Conservation (phyloP, 768 basidiomycete species). For the Tricholoma terreum region DNA sequence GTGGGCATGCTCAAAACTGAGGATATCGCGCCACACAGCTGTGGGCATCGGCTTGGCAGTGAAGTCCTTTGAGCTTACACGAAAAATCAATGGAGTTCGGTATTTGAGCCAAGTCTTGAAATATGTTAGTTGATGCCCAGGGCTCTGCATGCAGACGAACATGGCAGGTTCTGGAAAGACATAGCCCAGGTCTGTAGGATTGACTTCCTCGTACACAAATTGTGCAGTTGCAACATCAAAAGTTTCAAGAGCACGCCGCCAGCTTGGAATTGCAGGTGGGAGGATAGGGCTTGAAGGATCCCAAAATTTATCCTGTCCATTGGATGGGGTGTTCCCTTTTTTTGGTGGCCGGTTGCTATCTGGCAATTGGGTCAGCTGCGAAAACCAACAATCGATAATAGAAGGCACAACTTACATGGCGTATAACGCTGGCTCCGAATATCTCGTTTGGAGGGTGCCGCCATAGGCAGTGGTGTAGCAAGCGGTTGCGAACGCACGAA, state of each 20-base stretch:
- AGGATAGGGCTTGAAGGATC: not conserved
- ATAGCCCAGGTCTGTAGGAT: constrained; percentile 3
- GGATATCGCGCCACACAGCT: constrained; percentile 4
- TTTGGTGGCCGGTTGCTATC: not conserved
- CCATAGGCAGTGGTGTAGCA: not conserved
- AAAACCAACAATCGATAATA: too few relatives aligned
- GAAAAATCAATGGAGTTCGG: not conserved
- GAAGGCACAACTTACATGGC: not conserved
- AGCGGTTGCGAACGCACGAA: not conserved
- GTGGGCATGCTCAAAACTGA: not conserved
- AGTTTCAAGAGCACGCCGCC: not conserved
- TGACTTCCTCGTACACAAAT: not conserved
- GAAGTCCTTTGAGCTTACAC: not conserved
- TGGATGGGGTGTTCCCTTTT: not conserved
- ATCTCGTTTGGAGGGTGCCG: not conserved
- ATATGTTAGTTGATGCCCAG: not conserved
- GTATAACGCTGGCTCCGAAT: not conserved
- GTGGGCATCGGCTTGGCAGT: constrained; percentile 5
- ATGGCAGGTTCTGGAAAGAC: too few relatives aligned
- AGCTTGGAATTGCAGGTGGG: not conserved
- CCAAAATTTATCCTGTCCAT: not conserved
- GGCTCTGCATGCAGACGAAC: not conserved
- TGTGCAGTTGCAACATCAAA: not conserved
- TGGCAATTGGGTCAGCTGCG: not conserved
- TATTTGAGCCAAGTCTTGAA: constrained; percentile 8